These are phyloP conservation scores for Nicotiana undulata DNA, from an alignment of 257 asterid species.

Conservation along the genomic window DNA sequence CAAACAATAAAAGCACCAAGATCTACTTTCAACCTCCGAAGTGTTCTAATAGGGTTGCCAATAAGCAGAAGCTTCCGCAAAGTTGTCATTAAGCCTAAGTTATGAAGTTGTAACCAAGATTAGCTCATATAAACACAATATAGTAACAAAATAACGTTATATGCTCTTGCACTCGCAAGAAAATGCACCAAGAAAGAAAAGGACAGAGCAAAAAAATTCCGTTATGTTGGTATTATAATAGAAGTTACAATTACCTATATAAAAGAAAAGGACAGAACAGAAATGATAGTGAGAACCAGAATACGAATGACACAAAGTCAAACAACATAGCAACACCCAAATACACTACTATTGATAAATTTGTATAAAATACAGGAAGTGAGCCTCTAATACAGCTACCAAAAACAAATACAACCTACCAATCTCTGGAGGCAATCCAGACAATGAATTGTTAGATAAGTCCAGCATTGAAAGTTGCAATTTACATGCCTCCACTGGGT, in stretches of 20 bases:
- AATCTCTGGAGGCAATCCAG: slow-evolving; percentile 88
- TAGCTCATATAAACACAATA: not conserved
- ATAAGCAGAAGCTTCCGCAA: slow-evolving; percentile 80
- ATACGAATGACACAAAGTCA: not conserved
- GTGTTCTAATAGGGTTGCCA: slow-evolving; percentile 90
- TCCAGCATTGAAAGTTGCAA: slow-evolving; percentile 76
- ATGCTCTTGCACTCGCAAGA: not conserved
- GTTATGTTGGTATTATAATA: not conserved
- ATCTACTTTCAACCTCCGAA: slow-evolving; percentile 57
- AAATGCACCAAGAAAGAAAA: not conserved
- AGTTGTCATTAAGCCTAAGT: slow-evolving; percentile 81
- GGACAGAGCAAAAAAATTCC: not conserved
- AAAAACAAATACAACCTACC: slow-evolving; percentile 41
- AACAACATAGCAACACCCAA: not conserved
- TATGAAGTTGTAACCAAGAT: slow-evolving; percentile 7
- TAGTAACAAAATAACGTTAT: not conserved
- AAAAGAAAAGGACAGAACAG: not conserved
- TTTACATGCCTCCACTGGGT: slow-evolving; percentile 85
- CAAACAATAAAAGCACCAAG: slow-evolving; percentile 3
- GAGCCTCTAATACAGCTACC: slow-evolving; percentile 32
- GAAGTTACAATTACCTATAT: not conserved
- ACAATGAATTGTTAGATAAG: slow-evolving; percentile 84
- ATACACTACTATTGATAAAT: not conserved
- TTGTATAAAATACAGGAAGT: not conserved
- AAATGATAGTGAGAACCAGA: not conserved